Evolutionary conservation across 1,284 basidiomycete genomes (phyloP).

Genomic region (Tilletia horrida): DNA sequence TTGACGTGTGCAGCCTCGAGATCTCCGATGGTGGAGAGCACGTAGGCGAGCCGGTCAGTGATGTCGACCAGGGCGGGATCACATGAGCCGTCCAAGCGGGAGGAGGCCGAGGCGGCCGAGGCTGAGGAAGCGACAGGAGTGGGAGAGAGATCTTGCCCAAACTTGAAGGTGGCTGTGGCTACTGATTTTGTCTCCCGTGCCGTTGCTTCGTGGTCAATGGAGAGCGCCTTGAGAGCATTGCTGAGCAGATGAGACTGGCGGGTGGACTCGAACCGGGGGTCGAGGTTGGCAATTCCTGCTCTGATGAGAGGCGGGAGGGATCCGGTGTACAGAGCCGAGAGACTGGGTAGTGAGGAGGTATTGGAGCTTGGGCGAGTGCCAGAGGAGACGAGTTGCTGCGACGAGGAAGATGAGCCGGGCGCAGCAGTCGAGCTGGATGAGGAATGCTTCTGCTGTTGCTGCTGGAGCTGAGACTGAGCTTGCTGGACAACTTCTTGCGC

Average conservation of each 20-base stretch:
- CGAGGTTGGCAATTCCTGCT: conserved; percentile 39
- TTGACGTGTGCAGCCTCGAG: conserved; percentile 40
- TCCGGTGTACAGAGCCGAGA: conserved; percentile 32
- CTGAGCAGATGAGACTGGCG: conserved; percentile 41
- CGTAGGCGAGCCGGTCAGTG: conserved; percentile 43
- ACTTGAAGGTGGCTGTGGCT: conserved; percentile 40
- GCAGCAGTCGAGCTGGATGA: neutral
- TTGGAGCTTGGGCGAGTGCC: conserved; percentile 24
- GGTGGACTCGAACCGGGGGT: conserved; percentile 45
- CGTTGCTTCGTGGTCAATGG: conserved; percentile 43
- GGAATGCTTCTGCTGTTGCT: conserved; percentile 18
- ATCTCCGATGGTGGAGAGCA: conserved; percentile 42
- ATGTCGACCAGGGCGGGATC: conserved; percentile 13
- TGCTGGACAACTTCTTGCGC: conserved; percentile 40
- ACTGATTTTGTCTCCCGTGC: conserved; percentile 37
- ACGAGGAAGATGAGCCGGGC: conserved; percentile 10
- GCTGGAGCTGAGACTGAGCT: conserved; percentile 18
- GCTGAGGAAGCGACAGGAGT: conserved; percentile 30
- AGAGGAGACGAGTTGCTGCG: conserved; percentile 27
- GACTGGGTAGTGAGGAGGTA: conserved; percentile 16
- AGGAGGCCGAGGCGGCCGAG: conserved; percentile 32
- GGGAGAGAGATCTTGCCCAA: conserved; percentile 41
- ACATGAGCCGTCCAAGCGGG: conserved; percentile 27
- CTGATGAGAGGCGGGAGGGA: conserved; percentile 42
- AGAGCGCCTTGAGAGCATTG: conserved; percentile 39